Evolutionary conservation across 192 early-diverging fungal species (phyloP).

Genomic region (Chytriomyces sp.): DNA sequence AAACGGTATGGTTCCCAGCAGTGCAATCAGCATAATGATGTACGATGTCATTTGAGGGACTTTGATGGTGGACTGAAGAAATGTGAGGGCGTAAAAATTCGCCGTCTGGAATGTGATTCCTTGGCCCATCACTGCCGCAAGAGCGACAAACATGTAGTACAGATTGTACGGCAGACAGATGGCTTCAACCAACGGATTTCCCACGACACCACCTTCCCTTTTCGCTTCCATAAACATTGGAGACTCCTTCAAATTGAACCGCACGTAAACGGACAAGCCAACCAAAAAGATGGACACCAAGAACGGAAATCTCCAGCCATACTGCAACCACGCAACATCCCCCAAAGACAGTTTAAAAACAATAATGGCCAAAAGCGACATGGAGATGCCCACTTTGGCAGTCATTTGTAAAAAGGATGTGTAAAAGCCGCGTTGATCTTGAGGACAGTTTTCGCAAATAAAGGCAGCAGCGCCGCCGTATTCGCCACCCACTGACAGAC

Average conservation of each 20-base stretch:
- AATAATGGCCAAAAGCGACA: constrained; percentile 13
- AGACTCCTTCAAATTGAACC: constrained; percentile 37
- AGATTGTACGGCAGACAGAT: constrained; percentile 24
- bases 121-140: constrained; percentile 36
- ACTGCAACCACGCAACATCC: constrained; percentile 1
- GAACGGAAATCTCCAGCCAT: constrained; percentile 45
- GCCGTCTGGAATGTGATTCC: constrained; percentile 21
- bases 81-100: constrained; percentile 20
- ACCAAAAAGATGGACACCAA: constrained; percentile 40
- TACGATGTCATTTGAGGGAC: constrained; percentile 1
- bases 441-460: constrained; percentile 31
- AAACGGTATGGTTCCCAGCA: constrained; percentile 25
- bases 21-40: constrained; percentile 17
- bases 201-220: constrained; percentile 12
- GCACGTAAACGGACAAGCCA: constrained; percentile 32
- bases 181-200: not conserved
- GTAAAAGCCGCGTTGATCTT: constrained; percentile 27
- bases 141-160: not conserved
- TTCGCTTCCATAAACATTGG: constrained; percentile 29
- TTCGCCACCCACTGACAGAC: constrained; percentile 34
- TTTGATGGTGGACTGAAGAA: not conserved
- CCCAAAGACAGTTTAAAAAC: constrained; percentile 6
- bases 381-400: constrained; percentile 13
- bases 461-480: constrained; percentile 36
- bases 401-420: constrained; percentile 37